Base-by-base conservation (phyloP, 164 flowering plant genomes). In the Chimonanthus salicifolius region DNA sequence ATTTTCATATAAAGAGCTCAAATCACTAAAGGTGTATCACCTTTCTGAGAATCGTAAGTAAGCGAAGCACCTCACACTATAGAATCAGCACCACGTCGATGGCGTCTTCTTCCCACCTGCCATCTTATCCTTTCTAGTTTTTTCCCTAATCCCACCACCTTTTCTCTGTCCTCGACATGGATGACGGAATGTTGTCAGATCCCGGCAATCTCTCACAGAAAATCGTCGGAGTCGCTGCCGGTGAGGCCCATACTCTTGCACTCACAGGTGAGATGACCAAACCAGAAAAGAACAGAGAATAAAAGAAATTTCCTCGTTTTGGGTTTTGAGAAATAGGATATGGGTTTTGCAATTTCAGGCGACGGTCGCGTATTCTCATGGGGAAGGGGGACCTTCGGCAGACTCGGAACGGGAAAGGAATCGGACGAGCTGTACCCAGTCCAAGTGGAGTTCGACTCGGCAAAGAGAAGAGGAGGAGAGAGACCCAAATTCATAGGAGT, bases 331-430 rank as follows among this genome's bases (percentile, higher is more conserved):
- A 54, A 13, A 10, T 54, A 54, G 60, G 60, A 10, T 13, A 10
- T 75, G 58, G 68, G 71, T 11, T 47, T 64, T 60, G 64, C 43
- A 33, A 67, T 64, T 76, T 43, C 78, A 91, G 97, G 91, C 18
- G 88, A 94, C 82, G 93, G 96, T 3, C 11, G 73, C 21, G 91
- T 94, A 33, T 89, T 75, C 79, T 85, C 97, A 6, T 94, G 98
- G 97, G 98, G 98, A 15, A 88, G 94, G 84, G 98, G 94, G 47
- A 87, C 82, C 69, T 91, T 92, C 60, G 97, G 97, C 68, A 80
- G 97, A 16, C 90, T 94, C 0, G 98, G 98, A 49, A 86, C 86
- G 16, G 92, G 94, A 63, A 86, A 86, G 7, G 97, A 92, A 70
- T 75, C 80, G 3, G 97, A 94, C 69, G 87, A 86, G 85, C 79